Base-by-base conservation (phyloP, 2,329 filamentous ascomycete genomes). In the Neoarthrinium moseri region DNA sequence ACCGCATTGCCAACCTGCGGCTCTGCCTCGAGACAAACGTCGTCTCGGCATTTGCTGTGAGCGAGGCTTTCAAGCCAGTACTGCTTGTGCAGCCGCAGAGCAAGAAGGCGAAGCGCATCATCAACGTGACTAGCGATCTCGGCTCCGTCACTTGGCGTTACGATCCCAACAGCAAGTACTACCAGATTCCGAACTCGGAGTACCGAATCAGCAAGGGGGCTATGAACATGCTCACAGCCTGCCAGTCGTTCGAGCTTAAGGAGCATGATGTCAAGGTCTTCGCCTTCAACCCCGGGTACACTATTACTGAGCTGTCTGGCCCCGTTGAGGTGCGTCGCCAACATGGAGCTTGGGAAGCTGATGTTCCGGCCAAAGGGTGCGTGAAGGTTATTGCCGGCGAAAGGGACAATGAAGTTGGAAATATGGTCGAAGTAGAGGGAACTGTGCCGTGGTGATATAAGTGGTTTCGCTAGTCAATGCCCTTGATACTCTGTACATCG, bases 151-250 rank as follows among this genome's bases (percentile, higher is more conserved):
- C 47, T 13, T 36, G 41, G 21, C 50, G 53, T 10, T 27, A 35
- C 13, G 24, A 54, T 13, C 47, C 51, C 0, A 24, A 27, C 3
- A 48, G 41, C 36, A 11, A 23, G 18, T 39, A 18, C 41, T 54
- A 54, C 11, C 3, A 22, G 3, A 24, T 41, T 20, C 20, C 5
- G 12, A 32, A 40, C 23, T 50, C 46, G 15, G 49, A 51, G 5
- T 57, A 56, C 27, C 50, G 55, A 3, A 51, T 51, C 39, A 46
- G 48, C 6, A 56, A 56, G 33, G 51, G 53, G 3, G 55, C 51
- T 20, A 21, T 56, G 15, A 42, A 44, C 27, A 57, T 57, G 55
- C 38, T 57, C 6, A 34, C 53, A 1, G 55, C 53, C 5, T 57
- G 55, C 27, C 50, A 54, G 12, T 41, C 44, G 1, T 52, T 41